These are phyloP conservation scores for Funneliformis geosporum DNA, from an alignment of 192 early-diverging fungal species.

Conservation along the genomic window DNA sequence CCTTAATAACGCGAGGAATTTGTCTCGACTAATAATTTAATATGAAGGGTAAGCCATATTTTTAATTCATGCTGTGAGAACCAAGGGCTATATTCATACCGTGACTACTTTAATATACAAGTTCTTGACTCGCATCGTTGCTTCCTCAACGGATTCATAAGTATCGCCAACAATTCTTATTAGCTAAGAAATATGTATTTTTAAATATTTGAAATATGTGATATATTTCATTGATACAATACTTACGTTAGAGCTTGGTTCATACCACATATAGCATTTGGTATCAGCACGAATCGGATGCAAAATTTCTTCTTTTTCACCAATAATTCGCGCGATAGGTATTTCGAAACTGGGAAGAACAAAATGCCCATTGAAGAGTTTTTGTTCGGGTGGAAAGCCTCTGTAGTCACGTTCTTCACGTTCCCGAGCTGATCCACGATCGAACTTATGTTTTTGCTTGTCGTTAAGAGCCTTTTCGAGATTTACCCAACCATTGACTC, in stretches of 20 bases:
- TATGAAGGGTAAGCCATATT: no score
- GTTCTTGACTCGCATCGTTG: conserved; percentile 40
- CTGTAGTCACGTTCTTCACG: conserved; percentile 34
- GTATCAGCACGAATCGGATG: conserved; percentile 41
- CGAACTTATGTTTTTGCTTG: conserved; percentile 28
- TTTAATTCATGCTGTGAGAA: background rate
- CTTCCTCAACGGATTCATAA: conserved; percentile 27
- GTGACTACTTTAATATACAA: conserved; percentile 39
- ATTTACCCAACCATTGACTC: conserved; percentile 42
- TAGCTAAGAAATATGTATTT: conserved; percentile 8
- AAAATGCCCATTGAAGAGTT: conserved; percentile 36
- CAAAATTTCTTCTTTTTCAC: conserved; percentile 38
- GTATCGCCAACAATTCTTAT: conserved; percentile 29
- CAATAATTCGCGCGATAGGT: conserved; percentile 35
- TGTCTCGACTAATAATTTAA: background rate
- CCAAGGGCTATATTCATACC: background rate
- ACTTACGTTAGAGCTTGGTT: conserved; percentile 26
- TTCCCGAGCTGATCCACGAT: conserved; percentile 31
- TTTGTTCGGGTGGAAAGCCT: conserved; percentile 19
- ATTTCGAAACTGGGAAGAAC: conserved; percentile 34
- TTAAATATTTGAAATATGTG: background rate
- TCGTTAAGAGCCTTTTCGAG: conserved; percentile 41
- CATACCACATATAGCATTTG: conserved; percentile 44
- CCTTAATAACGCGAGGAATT: background rate
- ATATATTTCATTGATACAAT: background rate